Base-by-base conservation (phyloP, 2,329 filamentous ascomycete species). In the Ophiosphaerella korrae region DNA sequence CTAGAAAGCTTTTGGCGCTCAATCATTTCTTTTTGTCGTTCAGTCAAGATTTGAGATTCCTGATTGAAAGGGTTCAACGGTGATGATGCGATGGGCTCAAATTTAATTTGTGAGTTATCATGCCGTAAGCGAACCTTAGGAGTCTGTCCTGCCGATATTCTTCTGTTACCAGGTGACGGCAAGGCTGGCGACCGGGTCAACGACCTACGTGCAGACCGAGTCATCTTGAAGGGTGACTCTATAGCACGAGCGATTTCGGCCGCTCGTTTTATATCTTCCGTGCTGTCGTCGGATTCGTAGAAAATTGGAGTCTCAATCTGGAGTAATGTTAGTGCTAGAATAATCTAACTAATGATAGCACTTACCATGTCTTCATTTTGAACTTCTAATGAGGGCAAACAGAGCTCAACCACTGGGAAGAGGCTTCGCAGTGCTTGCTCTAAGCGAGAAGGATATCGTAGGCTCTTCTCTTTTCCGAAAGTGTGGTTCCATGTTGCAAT, bases 81-180 rank as follows among this genome's bases (percentile, higher is more conserved):
- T 0, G 86, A 84, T 11, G 85, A 84, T 26, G 83, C 81, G 40
- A 93, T 87, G 0, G 84, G 76, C 2, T 87, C 84, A 64, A 94
- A 94, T 37, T 89, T 82, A 23, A 95, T 82, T 64, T 95, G 91
- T 0, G 90, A 95, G 71, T 95, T 83, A 55, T 96, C 84, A 61
- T 96, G 91, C 31, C 88, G 84, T 24, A 87, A 77, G 52, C 82
- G 83, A 14, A 81, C 78, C 40, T 80, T 83, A 11, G 73, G 71
- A 42, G 71, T 75, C 24, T 57, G 61, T 38, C 64, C 63, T 12
- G 62, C 47, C 43, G 69, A 50, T 12, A 42, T 43, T 52, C 61
- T 66, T 47, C 57, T 64, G 29, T 48, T 63, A 6, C 47, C 53
- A 24, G 55, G 52, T 26, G 55, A 60, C 0, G 64, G 52, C 1